Conservation (phyloP, 1,139 yeast species). For the Scheffersomyces illinoinensis region DNA sequence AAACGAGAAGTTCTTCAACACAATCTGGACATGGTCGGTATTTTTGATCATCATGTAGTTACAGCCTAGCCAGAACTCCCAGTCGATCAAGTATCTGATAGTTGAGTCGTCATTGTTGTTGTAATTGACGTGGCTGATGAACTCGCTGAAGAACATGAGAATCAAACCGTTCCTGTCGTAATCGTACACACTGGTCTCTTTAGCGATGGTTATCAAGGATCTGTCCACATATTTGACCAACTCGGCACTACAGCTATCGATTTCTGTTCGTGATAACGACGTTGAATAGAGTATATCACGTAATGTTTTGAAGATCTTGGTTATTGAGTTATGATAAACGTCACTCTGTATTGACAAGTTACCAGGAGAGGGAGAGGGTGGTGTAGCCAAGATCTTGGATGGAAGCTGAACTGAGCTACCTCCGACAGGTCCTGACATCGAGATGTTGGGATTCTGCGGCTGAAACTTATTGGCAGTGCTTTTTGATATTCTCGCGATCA, state of each 20-base stretch:
- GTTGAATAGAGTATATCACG: constrained; percentile 44
- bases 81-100: constrained; percentile 41
- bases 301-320: constrained; percentile 45
- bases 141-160: constrained; percentile 48
- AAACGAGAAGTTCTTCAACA: constrained; percentile 63
- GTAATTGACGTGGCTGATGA: constrained; percentile 38
- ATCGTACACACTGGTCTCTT: constrained; percentile 46
- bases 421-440: neutral
- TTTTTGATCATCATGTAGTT: constrained; percentile 54
- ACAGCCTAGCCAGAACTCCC: constrained; percentile 78
- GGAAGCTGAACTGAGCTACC: constrained; percentile 14
- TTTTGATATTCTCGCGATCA: constrained; percentile 33
- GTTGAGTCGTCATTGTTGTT: constrained; percentile 12
- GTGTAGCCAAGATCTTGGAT: constrained; percentile 15
- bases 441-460: neutral
- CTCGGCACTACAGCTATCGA: constrained; percentile 7
- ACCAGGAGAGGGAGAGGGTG: constrained; percentile 11
- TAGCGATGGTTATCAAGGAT: constrained; percentile 38
- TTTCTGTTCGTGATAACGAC: constrained; percentile 4
- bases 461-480: constrained; percentile 3
- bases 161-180: constrained; percentile 44
- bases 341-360: constrained; percentile 24
- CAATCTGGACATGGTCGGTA: constrained; percentile 63
- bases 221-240: constrained; percentile 30
- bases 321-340: constrained; percentile 36